Base-by-base conservation (phyloP, 108 stramenopile genomes). In the Skeletonema grethae region DNA sequence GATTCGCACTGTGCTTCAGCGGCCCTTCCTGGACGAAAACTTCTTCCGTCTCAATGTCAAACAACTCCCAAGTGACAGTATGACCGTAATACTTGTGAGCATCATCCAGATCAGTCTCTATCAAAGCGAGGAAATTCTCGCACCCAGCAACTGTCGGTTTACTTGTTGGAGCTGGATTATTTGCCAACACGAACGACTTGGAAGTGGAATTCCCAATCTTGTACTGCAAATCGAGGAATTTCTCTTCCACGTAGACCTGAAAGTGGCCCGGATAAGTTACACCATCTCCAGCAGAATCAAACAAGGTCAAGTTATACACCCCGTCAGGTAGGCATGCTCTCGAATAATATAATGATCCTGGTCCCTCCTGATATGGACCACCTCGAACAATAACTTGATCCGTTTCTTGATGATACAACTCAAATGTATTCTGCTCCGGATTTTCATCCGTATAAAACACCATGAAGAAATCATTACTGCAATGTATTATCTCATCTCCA, bases 391-490 rank as follows among this genome's bases (percentile, higher is more conserved):
- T 15, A 24, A 53, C 50, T 24, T 53, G 50, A n/a, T 22, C 50
- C 1, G 20, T 53, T 7, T 53, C 50, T 22, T 53, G 8, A 53
- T 53, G 50, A 9, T 22, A 53, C 50, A 53, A 53, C 50, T 53
- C 50, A 53, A 53, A 53, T 4, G 20, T 20, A 53, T 53, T 53
- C 20, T 53, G 22, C 50, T 53, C 50, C 1, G 50, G 50, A 22
- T 53, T 22, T 9, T n/a, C 20, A 53, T 53, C 50, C 1, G 50
- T 24, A 53, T 18, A 53, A 22, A 53, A 53, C 22, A 53, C 50
- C 50, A 53, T 22, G 50, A 53, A 53, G 50, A 53, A 53, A 53
- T 53, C 50, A 53, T 53, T 53, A 24, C 50, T 53, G 9, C 50
- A 53, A 53, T 53, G 50, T 53, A 53, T 6, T 5, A 24, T 53